Base-by-base conservation (phyloP, 306 rosid genomes). In the Vigna hirtella region DNA sequence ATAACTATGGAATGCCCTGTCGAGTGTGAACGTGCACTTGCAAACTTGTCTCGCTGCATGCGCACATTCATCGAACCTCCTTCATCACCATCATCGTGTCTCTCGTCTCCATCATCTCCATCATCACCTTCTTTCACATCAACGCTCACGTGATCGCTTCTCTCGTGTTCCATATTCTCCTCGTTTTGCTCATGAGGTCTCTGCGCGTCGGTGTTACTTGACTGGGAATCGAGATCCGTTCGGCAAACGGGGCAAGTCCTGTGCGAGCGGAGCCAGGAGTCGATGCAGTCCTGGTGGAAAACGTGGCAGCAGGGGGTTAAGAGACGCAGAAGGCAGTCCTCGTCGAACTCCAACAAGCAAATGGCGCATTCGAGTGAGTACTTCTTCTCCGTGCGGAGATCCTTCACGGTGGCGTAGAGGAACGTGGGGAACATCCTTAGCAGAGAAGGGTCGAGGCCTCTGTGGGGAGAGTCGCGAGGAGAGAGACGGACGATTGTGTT, bases 241-340 rank as follows among this genome's bases (percentile, higher is more conserved):
- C 97, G 93, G 55, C 97, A 92, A 66, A 92, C 89, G 0, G 97
- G 97, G 64, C 97, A 92, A 0, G 97, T 90, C 45, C 81, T 90
- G 53, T 88, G 91, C 0, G 87, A 81, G 9, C 68, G 49, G 0
- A 92, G 97, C 97, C 97, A 92, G 1, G 86, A 71, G 20, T 90
- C 97, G 17, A 92, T 87, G 66, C 97, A 92, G 6, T 90, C 91
- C 43, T 86, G 88, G 11, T 92, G 95, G 52, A 92, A 92, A 4
- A 92, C 91, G 64, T 92, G 97, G 77, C 45, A 81, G 20, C 95
- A 92, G 14, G 34, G 9, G 3, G 88, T 66, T 22, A 92, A 56
- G 11, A 88, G 67, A 2, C 95, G 85, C 0, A 90, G 84, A 43
- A 83, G 20, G 74, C 90, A 87, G 0, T 88, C 78, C 0, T 90